Conservation (phyloP, 1,284 basidiomycete genomes). For the Agroathelia rolfsii region DNA sequence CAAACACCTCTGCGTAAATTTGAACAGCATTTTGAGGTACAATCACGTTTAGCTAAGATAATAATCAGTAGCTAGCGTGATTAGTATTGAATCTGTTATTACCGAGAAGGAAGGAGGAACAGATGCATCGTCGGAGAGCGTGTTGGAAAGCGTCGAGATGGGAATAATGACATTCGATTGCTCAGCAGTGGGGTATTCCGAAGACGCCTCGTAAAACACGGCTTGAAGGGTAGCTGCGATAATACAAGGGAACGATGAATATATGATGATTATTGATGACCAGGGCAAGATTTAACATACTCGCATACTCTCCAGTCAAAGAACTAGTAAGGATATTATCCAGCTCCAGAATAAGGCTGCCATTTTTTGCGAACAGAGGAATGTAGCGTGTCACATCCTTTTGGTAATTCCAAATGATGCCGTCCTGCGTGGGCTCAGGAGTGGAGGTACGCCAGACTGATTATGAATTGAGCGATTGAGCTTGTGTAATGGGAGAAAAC, state of each 20-base stretch:
- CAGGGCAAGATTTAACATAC: slow-evolving; percentile 27
- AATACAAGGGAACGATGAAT: neutral
- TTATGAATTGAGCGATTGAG: slow-evolving; percentile 5
- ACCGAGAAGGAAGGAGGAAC: slow-evolving; percentile 68
- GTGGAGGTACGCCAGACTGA: slow-evolving; percentile 72
- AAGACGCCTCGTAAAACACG: slow-evolving; percentile 58
- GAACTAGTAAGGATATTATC: slow-evolving; percentile 54
- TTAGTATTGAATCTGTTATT: slow-evolving; percentile 12
- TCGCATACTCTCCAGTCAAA: slow-evolving; percentile 59
- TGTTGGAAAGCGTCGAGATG: slow-evolving; percentile 51
- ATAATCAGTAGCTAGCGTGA: neutral
- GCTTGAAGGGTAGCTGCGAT: slow-evolving; percentile 51
- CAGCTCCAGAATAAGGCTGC: slow-evolving; percentile 62
- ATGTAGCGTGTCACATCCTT: slow-evolving; percentile 70
- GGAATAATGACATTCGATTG: slow-evolving; percentile 60
- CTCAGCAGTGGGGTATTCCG: slow-evolving; percentile 42
- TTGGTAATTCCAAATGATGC: slow-evolving; percentile 71
- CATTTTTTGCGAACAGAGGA: slow-evolving; percentile 56
- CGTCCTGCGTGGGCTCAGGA: slow-evolving; percentile 59
- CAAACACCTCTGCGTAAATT: slow-evolving; percentile 62
- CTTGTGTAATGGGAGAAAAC: neutral
- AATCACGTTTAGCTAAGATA: slow-evolving; percentile 49
- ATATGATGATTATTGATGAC: slow-evolving; percentile 3
- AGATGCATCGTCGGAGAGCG: slow-evolving; percentile 57
- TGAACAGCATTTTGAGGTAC: slow-evolving; percentile 59